Percentiles rank a stretch among this genome's conserved stretches.
Evolutionary conservation across 73 alveolate genomes (phyloP).

Genomic region (Tetrahymena malaccensis): DNA sequence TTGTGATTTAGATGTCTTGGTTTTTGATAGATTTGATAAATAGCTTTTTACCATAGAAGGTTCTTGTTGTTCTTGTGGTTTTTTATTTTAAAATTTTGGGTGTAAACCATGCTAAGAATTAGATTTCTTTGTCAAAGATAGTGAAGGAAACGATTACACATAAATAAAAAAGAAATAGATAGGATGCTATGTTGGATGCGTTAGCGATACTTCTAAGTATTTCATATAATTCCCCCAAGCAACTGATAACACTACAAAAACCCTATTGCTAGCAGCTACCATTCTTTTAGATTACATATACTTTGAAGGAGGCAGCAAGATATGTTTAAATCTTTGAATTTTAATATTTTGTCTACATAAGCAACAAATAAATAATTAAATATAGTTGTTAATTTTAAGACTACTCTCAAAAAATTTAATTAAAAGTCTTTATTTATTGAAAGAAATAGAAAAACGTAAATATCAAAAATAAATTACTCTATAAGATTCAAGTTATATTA

Average conservation of each 20-base stretch:
- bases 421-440: background rate
- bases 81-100: background rate
- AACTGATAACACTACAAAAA: background rate
- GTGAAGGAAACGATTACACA: background rate
- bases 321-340: background rate
- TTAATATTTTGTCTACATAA: background rate
- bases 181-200: background rate
- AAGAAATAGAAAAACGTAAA: background rate
- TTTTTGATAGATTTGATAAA: background rate
- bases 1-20: background rate
- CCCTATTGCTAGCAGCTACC: background rate
- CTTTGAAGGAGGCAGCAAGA: background rate
- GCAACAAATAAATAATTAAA: too few relatives aligned
- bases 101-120: background rate
- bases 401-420: too few relatives aligned
- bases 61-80: background rate
- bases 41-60: background rate
- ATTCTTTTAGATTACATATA: background rate
- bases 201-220: background rate
- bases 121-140: background rate
- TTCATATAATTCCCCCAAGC: background rate
- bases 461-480: too few relatives aligned
- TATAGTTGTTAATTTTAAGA: background rate
- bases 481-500: too few relatives aligned
- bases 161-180: background rate